Evolutionary conservation across 2,329 filamentous ascomycete species (phyloP).

Genomic region (Trichoderma simmonsii): DNA sequence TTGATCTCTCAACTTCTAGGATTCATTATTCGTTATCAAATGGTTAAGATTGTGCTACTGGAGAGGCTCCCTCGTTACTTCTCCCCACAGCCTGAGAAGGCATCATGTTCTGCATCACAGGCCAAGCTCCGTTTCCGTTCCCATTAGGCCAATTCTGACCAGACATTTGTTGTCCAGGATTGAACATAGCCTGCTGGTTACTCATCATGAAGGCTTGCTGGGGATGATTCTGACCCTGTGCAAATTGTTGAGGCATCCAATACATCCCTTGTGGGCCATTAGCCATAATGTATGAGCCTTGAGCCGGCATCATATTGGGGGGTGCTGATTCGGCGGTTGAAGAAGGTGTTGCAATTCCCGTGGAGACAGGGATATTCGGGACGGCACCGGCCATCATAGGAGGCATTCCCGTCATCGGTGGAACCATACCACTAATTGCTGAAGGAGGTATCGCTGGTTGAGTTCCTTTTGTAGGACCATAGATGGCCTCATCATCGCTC

Average conservation of each 20-base stretch:
- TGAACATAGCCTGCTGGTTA: neutral
- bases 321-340: neutral
- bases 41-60: neutral
- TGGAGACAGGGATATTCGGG: neutral
- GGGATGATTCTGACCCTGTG: neutral
- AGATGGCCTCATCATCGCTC: neutral
- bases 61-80: neutral
- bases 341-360: neutral
- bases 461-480: neutral
- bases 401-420: neutral
- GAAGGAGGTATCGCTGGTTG: neutral
- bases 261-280: neutral
- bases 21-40: neutral
- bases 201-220: neutral
- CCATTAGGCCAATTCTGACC: neutral
- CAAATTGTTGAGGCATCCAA: neutral
- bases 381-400: neutral
- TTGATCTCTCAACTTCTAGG: neutral
- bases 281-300: neutral
- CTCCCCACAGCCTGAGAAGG: neutral
- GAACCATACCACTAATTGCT: neutral
- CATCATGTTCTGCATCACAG: neutral
- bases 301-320: neutral
- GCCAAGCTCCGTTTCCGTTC: neutral
- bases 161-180: neutral